Conservation (phyloP, 768 basidiomycete genomes). For the Leccinum subgranulosum region DNA sequence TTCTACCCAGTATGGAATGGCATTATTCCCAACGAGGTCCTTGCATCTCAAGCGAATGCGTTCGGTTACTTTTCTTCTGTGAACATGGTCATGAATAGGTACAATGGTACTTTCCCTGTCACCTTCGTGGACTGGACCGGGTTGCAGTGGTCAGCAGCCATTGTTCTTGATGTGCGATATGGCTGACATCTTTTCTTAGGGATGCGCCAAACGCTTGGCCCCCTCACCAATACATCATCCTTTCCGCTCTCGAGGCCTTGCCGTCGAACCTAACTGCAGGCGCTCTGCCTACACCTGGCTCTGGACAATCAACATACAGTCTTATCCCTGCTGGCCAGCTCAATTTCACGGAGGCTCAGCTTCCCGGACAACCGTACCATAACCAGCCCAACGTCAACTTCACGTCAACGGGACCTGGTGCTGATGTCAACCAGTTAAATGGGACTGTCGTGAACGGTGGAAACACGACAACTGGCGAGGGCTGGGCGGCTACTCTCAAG, state of each 20-base stretch:
- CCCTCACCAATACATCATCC: constrained; percentile 76
- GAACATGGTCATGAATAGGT: constrained; percentile 77
- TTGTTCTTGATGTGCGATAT: neutral
- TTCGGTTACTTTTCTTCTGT: constrained; percentile 72
- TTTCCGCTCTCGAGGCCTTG: constrained; percentile 72
- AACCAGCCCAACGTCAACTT: constrained; percentile 41
- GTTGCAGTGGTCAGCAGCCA: constrained; percentile 67
- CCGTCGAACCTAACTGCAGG: constrained; percentile 67
- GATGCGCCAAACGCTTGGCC: constrained; percentile 91
- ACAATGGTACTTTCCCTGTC: constrained; percentile 82
- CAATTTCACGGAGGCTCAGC: constrained; percentile 62
- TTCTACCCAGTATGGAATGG: constrained; percentile 88
- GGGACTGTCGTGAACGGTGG: constrained; percentile 68
- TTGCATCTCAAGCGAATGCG: constrained; percentile 52
- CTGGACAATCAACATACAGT: constrained; percentile 56
- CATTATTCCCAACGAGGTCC: constrained; percentile 74
- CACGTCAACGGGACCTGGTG: constrained; percentile 47
- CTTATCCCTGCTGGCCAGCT: constrained; percentile 81
- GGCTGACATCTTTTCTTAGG: constrained; percentile 37
- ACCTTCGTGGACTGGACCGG: constrained; percentile 73
- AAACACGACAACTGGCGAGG: constrained; percentile 55
- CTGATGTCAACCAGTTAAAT: constrained; percentile 57
- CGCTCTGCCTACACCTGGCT: constrained; percentile 47
- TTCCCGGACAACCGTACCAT: constrained; percentile 65
- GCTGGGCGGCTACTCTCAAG: constrained; percentile 59